Evolutionary conservation across 768 basidiomycete genomes (phyloP).

Genomic region (Agrocybe chaxingu): DNA sequence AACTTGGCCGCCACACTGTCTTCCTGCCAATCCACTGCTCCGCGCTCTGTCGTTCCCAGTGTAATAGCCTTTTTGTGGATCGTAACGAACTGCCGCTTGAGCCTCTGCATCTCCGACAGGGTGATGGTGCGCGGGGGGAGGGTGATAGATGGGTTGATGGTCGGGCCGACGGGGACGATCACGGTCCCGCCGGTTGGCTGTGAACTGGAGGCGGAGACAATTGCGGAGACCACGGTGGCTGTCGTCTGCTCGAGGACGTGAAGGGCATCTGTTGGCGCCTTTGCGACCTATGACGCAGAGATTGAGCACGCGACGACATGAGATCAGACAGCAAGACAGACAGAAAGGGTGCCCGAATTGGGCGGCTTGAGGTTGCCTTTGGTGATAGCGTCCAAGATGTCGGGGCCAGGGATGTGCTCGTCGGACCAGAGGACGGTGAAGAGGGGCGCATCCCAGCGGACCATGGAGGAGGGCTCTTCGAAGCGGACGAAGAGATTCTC

Average conservation of each 20-base stretch:
- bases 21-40: slow-evolving; percentile 74
- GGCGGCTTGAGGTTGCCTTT: slow-evolving; percentile 82
- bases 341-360: slow-evolving; percentile 77
- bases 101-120: slow-evolving; percentile 81
- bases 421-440: slow-evolving; percentile 83
- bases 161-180: slow-evolving; percentile 40
- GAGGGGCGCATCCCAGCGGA: slow-evolving; percentile 97
- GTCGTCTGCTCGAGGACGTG: slow-evolving; percentile 82
- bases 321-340: slow-evolving; percentile 16
- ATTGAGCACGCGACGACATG: not conserved
- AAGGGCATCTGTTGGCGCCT: slow-evolving; percentile 86
- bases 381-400: slow-evolving; percentile 80
- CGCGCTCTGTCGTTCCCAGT: slow-evolving; percentile 76
- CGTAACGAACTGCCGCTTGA: slow-evolving; percentile 89
- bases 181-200: slow-evolving; percentile 51
- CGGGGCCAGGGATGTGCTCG: slow-evolving; percentile 55
- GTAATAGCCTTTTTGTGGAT: slow-evolving; percentile 89
- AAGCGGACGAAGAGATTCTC: slow-evolving; percentile 86
- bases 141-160: slow-evolving; percentile 42
- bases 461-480: slow-evolving; percentile 97
- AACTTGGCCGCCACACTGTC: slow-evolving; percentile 69
- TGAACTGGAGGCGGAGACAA: slow-evolving; percentile 49
- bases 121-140: slow-evolving; percentile 74
- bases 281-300: slow-evolving; percentile 50
- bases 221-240: slow-evolving; percentile 61